These are phyloP conservation scores for Cyclotella baltica DNA, from an alignment of 108 stramenopile species.

Conservation along the genomic window DNA sequence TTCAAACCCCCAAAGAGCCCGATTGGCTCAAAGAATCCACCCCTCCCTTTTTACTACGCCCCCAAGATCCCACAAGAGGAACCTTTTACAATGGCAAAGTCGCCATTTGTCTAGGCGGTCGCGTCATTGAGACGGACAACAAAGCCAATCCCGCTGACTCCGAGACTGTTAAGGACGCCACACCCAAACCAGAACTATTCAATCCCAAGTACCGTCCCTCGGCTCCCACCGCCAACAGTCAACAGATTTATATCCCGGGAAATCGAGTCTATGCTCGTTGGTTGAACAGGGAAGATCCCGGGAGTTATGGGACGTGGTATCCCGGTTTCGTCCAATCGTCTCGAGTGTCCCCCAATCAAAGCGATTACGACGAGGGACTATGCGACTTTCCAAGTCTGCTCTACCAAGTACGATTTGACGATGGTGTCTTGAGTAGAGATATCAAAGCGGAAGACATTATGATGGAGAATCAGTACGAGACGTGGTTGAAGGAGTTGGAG, in stretches of 20 bases:
- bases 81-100: conserved; percentile 33
- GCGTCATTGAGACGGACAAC: conserved; percentile 41
- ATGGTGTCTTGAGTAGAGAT: conserved; percentile 36
- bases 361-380: conserved; percentile 16
- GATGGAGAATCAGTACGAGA: conserved; percentile 48
- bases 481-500: conserved; percentile 49
- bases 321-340: conserved; percentile 44
- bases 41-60: not conserved
- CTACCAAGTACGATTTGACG: conserved; percentile 50
- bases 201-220: conserved; percentile 26
- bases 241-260: conserved; percentile 52
- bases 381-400: conserved; percentile 36
- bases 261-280: conserved; percentile 55
- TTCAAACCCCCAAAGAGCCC: not conserved
- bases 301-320: conserved; percentile 55
- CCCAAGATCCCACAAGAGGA: conserved; percentile 10
- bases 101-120: conserved; percentile 39
- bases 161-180: too few species aligned
- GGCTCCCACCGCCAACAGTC: conserved; percentile 25
- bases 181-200: conserved; percentile 18
- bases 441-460: conserved; percentile 48
- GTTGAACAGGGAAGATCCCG: conserved; percentile 47
- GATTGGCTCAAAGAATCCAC: conserved; percentile 10
- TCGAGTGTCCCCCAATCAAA: conserved; percentile 31
- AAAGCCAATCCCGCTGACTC: conserved; percentile 16